Evolutionary conservation across 2,329 filamentous ascomycete genomes (phyloP), one percentile per base, ranked within the genome.

Genomic region (Ophiostoma sp.): DNA sequence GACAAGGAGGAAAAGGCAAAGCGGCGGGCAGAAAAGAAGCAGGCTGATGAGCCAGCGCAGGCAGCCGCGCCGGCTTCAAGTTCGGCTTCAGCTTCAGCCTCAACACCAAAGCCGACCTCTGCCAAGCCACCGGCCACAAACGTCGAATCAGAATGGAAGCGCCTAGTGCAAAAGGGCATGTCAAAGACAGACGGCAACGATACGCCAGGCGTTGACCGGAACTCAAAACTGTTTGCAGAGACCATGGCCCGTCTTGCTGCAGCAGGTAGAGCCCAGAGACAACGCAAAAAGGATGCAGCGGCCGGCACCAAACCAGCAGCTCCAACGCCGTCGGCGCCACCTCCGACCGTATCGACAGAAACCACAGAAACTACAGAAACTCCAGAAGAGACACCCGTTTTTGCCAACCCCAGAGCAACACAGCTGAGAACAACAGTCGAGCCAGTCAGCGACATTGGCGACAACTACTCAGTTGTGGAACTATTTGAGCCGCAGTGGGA

Each of bases 1-100:
- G 81, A 82, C 70, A 79, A 80, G 73, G 79, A 78, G 54, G 81
- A 80, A 76, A 67, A 67, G 17, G 66, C 44, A n/a, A n/a, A 39
- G 66, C 41, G 41, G 41, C 44, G 41, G 27, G 44, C 41, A 31
- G 52, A 68, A 6, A 57, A 68, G 54, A 35, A 68, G 80, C 41
- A 23, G 41, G 33, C 5, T n/a, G 20, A 33, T 78, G 23, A 78
- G 78, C 73, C 81, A 78, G 3, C 35, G 20, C 8, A 44, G 17
- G 57, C 62, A 36, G 10, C 60, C 5, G 17, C 57, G 20, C 54
- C 64, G n/a, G 10, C 68, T 33, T 33, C 31, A 66, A 8, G 17
- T n/a, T 11, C 60, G 7, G 8, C 33, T 20, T 6, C 20, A 41
- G 33, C 33, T 10, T 36, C 60, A 15, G 23, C 20, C 2, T 3